Percentiles rank a stretch among this genome's conserved stretches.
Evolutionary conservation across 306 rosid genomes (phyloP).

Genomic region (Acacia acuminata): DNA sequence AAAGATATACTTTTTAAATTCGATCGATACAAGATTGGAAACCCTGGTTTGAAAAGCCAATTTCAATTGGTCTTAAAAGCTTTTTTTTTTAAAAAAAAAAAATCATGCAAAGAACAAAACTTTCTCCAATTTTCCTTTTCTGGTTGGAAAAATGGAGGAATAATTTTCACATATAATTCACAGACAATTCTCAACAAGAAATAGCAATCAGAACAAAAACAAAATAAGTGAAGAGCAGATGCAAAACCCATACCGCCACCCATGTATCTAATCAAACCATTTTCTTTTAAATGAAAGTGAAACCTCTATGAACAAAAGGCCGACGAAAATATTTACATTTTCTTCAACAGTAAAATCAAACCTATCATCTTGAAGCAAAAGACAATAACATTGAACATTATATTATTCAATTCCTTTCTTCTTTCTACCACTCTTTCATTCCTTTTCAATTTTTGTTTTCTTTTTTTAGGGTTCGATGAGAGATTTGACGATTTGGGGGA

Average conservation of each 20-base stretch:
- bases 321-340: background rate
- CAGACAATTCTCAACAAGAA: background rate
- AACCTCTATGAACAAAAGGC: too few relatives aligned
- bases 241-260: background rate
- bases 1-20: too few relatives aligned
- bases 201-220: background rate
- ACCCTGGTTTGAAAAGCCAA: too few relatives aligned
- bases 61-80: too few relatives aligned
- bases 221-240: background rate
- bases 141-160: background rate
- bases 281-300: too few relatives aligned
- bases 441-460: too few relatives aligned
- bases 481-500: background rate
- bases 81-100: too few relatives aligned
- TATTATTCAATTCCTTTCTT: background rate
- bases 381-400: background rate
- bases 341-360: background rate
- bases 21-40: too few relatives aligned
- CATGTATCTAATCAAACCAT: too few relatives aligned
- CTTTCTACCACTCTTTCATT: too few relatives aligned
- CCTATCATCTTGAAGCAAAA: background rate
- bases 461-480: background rate
- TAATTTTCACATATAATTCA: constrained; percentile 2
- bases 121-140: too few relatives aligned
- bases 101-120: too few relatives aligned